Evolutionary conservation across 257 asterid genomes (phyloP).

Genomic region (Nicotiana undulata): DNA sequence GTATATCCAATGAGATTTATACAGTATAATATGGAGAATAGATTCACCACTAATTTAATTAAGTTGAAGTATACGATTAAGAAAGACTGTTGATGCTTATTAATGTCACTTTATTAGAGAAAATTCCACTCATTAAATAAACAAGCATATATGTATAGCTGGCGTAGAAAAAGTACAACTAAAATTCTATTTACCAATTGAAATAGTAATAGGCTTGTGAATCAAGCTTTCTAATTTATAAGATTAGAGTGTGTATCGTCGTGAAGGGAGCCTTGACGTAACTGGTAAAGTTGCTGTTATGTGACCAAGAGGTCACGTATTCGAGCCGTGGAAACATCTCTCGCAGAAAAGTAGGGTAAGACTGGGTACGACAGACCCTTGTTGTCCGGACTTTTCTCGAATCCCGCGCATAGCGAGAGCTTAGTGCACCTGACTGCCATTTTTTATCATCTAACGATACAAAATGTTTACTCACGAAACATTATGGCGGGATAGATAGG

Average conservation of each 20-base stretch:
- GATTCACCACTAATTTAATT: slow-evolving; percentile 8
- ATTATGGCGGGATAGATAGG: no score
- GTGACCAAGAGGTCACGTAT: no score
- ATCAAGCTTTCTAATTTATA: neutral
- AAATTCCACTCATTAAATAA: slow-evolving; percentile 9
- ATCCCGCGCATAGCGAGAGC: no score
- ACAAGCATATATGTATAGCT: neutral
- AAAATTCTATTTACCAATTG: neutral
- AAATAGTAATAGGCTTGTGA: neutral
- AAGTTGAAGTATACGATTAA: neutral
- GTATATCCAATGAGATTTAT: slow-evolving; percentile 20
- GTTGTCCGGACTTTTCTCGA: no score
- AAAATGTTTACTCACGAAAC: no score
- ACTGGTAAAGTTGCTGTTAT: no score
- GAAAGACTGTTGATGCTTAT: neutral
- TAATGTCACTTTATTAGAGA: neutral
- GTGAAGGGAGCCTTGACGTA: no score
- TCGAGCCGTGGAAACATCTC: no score
- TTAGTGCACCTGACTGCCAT: no score
- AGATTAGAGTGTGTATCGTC: neutral
- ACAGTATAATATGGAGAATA: slow-evolving; percentile 25
- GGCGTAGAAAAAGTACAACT: neutral
- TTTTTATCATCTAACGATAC: neutral
- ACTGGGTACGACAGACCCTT: no score
- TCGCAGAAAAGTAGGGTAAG: no score